phyloP scores from a whole-genome alignment of 345 rosid species.

The Iberis pinnata region DNA sequence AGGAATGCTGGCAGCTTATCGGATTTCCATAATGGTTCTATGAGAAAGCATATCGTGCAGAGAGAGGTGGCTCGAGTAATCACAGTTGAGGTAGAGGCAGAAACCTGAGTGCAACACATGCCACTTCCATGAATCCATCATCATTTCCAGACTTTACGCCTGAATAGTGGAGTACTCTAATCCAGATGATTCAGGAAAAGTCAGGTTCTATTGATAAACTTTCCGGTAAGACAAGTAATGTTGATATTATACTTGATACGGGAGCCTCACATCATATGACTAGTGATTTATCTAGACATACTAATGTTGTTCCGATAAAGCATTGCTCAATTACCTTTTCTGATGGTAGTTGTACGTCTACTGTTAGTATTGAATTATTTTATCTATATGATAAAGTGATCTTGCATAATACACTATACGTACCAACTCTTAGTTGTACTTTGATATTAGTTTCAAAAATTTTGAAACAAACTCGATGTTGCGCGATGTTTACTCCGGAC shows the following conservation, averaged over 20 bases:
- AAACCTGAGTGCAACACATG: too few species aligned
- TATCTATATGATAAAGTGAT: not conserved
- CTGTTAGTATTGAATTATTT: not conserved
- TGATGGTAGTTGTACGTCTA: fast-evolving
- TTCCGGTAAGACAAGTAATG: not conserved
- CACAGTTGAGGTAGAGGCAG: too few species aligned
- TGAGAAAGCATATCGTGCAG: too few species aligned
- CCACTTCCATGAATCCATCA: too few species aligned
- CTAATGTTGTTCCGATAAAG: fast-evolving
- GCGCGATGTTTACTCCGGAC: not conserved
- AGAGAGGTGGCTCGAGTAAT: too few species aligned
- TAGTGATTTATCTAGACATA: fast-evolving
- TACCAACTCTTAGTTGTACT: not conserved
- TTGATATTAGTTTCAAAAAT: not conserved
- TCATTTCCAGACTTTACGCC: not conserved
- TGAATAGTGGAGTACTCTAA: not conserved
- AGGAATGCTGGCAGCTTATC: too few species aligned
- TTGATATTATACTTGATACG: too few species aligned
- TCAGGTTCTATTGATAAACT: not conserved
- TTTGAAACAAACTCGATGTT: not conserved
- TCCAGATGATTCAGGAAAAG: too few species aligned
- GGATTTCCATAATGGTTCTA: too few species aligned
- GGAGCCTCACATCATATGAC: not conserved
- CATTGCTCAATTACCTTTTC: not conserved
- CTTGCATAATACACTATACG: not conserved